phyloP scores from a whole-genome alignment of 2,329 filamentous ascomycete species.

The Teratosphaeria pseudoeucalypti region DNA sequence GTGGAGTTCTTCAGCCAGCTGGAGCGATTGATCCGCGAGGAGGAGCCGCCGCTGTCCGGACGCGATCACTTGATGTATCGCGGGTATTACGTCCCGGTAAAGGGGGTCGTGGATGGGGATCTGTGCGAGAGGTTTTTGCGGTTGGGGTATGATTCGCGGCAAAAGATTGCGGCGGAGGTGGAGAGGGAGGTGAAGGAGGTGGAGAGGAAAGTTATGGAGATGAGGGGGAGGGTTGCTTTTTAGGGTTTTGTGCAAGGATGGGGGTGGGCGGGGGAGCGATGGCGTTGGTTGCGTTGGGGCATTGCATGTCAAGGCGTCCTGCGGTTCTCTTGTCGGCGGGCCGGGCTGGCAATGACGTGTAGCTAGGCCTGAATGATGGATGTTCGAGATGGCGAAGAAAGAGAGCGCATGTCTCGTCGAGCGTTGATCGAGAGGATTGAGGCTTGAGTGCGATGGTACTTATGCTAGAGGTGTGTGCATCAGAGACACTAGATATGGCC shows the following conservation, averaged over 20 bases:
- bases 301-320: no score
- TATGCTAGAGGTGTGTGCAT: no score
- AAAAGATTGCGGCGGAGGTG: conserved; percentile 86
- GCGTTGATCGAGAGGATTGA: no score
- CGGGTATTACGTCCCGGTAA: conserved; percentile 90
- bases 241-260: conserved; percentile 3
- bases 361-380: no score
- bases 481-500: no score
- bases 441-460: no score
- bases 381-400: no score
- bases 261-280: neutral
- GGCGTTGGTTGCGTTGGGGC: neutral
- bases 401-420: no score
- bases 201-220: conserved; percentile 70
- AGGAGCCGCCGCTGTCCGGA: conserved; percentile 80
- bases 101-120: conserved; percentile 94
- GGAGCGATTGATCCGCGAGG: conserved; percentile 74
- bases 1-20: conserved; percentile 96
- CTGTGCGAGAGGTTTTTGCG: conserved; percentile 85
- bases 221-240: conserved; percentile 29
- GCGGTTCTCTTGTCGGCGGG: no score
- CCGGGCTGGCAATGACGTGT: no score
- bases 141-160: conserved; percentile 78
- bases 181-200: conserved; percentile 87
- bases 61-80: conserved; percentile 93